Evolutionary conservation across 1,284 basidiomycete genomes (phyloP), one percentile per base, ranked within the genome.

Genomic region (Gymnopus androsaceus): DNA sequence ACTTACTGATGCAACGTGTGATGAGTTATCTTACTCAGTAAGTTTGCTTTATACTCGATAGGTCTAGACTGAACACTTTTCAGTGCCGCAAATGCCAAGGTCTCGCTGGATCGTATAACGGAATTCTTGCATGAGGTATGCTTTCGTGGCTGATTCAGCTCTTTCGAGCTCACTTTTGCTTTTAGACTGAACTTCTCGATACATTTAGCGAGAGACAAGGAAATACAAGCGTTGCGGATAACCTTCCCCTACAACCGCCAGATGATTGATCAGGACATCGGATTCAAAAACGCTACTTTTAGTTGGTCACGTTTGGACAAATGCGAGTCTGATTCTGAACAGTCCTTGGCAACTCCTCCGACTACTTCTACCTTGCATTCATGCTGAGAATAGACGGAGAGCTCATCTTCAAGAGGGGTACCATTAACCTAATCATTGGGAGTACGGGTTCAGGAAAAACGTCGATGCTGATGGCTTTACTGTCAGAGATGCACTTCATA

Each of bases 401-500:
- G 59, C 65, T 87, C 1, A 63, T 74, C 1, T 88, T 89, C 72
- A 76, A 78, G 51, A 75, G 71, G 38, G 79, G 80, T 23, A 69
- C 75, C 59, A 72, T 88, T 61, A 87, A 85, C 64, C 67, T 88
- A 30, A 78, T 90, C 54, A 72, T 85, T 34, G 86, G 87, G 19
- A 79, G 83, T 1, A 84, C 79, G 19, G 72, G 75, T 7, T 57
- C 50, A 1, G 71, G 72, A 11, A 81, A 81, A 63, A 80, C 80
- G 6, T 77, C 75, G 1, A 61, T 82, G 11, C 64, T 83, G 17
- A 79, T 84, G 77, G 84, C 83, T 1, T 69, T 87, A 4, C 69
- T 85, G 69, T 74, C 81, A 21, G 82, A 87, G 64, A 82, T 87
- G 84, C 84, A 88, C 64, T 86, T 82, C 64, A 67, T 78, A n/a